Conservation (phyloP, 2,329 filamentous ascomycete genomes). For the Cladophialophora bantiana region DNA sequence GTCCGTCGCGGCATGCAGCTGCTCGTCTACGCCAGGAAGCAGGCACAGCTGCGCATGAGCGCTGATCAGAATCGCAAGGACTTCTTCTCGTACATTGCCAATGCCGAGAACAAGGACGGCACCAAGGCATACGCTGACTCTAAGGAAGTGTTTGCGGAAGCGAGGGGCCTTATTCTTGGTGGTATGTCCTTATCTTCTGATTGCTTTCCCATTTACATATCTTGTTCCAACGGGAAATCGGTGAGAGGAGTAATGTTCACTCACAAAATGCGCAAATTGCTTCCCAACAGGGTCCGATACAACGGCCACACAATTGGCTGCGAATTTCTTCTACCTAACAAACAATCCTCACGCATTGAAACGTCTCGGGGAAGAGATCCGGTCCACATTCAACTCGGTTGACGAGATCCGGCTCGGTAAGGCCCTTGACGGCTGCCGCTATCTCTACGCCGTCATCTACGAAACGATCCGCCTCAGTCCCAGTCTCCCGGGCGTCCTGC, state of each 20-base stretch:
- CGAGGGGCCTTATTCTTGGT: constrained; percentile 11
- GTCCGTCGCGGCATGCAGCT: constrained; percentile 6
- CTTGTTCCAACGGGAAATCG: background rate
- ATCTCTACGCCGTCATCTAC: constrained; percentile 52
- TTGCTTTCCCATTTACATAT: too few species aligned
- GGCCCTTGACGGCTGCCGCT: constrained; percentile 48
- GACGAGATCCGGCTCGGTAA: constrained; percentile 49
- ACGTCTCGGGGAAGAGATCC: constrained; percentile 45
- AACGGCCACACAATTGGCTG: constrained; percentile 43
- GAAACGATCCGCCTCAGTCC: constrained; percentile 51
- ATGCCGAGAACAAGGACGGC: constrained; percentile 16
- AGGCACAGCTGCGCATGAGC: constrained; percentile 1
- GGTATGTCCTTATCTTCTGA: background rate
- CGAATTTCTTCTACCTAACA: constrained; percentile 48
- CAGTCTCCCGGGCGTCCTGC: constrained; percentile 41
- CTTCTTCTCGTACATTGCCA: constrained; percentile 18
- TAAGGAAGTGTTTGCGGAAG: constrained; percentile 11
- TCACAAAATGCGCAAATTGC: background rate
- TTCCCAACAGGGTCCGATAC: constrained; percentile 6
- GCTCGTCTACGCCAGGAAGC: constrained; percentile 11
- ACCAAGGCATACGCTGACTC: constrained; percentile 9
- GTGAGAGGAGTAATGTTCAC: background rate
- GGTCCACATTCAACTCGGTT: constrained; percentile 43
- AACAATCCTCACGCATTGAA: constrained; percentile 44
- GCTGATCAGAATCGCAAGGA: constrained; percentile 18